Conservation (phyloP, 106 monocot species). For the Dendrobium nobile region DNA sequence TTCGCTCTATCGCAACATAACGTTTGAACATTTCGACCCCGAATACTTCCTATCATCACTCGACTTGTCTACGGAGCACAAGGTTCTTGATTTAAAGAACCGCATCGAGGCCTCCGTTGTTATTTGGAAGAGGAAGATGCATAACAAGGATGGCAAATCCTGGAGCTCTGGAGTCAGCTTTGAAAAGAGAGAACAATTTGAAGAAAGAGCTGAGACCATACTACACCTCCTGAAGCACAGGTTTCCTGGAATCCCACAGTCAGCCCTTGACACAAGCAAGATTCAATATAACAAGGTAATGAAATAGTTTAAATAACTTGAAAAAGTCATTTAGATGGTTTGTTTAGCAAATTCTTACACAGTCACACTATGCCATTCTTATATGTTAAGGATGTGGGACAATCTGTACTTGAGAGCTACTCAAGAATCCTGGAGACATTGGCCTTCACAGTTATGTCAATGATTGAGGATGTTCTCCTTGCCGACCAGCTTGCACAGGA, state of each 20-base stretch:
- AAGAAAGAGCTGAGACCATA: constrained; percentile 89
- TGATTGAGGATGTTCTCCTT: constrained; percentile 62
- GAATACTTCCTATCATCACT: constrained; percentile 50
- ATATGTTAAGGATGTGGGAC: constrained; percentile 47
- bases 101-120: constrained; percentile 70
- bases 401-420: constrained; percentile 65
- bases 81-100: constrained; percentile 72
- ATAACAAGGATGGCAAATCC: constrained; percentile 71
- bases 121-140: constrained; percentile 96
- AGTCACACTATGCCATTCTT: background rate
- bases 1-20: constrained; percentile 47
- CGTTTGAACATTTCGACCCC: constrained; percentile 52
- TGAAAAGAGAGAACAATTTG: constrained; percentile 91
- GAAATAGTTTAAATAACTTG: background rate
- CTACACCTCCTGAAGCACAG: constrained; percentile 69
- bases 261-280: constrained; percentile 78
- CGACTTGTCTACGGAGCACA: constrained; percentile 75
- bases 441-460: constrained; percentile 55
- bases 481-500: constrained; percentile 33
- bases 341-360: background rate
- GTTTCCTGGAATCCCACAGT: constrained; percentile 82
- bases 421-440: constrained; percentile 61
- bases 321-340: background rate
- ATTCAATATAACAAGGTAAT: constrained; percentile 80
- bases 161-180: constrained; percentile 83